These are phyloP conservation scores for Podospora pseudocomata DNA, from an alignment of 495 filamentous ascomycete genomes.

Conservation along the genomic window DNA sequence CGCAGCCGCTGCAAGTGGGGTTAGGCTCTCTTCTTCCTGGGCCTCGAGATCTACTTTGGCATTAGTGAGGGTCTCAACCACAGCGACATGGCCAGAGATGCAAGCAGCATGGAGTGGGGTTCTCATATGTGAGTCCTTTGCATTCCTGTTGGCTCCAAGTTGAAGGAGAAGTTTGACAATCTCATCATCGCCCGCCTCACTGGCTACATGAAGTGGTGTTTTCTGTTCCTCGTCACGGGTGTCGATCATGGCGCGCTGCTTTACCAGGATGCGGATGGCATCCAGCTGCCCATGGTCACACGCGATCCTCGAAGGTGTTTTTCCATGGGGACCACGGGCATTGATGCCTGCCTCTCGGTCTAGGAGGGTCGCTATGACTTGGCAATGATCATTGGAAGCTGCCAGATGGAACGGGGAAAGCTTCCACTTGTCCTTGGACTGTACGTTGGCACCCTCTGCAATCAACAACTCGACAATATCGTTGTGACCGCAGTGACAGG, in stretches of 20 bases:
- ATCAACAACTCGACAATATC: constrained; percentile 10
- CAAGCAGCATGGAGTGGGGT: no score
- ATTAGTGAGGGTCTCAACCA: background rate
- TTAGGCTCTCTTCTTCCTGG: no score
- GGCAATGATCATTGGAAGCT: constrained; percentile 7
- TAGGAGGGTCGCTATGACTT: background rate
- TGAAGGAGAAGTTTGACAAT: background rate
- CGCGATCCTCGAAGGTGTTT: constrained; percentile 7
- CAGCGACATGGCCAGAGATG: no score
- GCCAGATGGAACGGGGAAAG: constrained; percentile 9
- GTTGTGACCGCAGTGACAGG: constrained; percentile 11
- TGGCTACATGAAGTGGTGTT: constrained; percentile 10
- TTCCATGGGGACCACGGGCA: background rate
- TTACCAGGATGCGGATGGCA: constrained; percentile 1
- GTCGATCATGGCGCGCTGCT: constrained; percentile 11
- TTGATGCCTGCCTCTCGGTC: constrained; percentile 9
- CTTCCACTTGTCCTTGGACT: background rate
- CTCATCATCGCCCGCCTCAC: constrained; percentile 6
- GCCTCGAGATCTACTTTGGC: no score
- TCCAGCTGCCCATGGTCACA: constrained; percentile 3
- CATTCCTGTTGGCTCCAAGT: no score
- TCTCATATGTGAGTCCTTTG: no score
- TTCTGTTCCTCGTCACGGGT: background rate
- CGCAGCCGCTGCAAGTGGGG: no score
- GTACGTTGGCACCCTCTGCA: constrained; percentile 6